Evolutionary conservation across 176 grass and related monocot genomes (phyloP).

Genomic region (Elaeis guineensis): DNA sequence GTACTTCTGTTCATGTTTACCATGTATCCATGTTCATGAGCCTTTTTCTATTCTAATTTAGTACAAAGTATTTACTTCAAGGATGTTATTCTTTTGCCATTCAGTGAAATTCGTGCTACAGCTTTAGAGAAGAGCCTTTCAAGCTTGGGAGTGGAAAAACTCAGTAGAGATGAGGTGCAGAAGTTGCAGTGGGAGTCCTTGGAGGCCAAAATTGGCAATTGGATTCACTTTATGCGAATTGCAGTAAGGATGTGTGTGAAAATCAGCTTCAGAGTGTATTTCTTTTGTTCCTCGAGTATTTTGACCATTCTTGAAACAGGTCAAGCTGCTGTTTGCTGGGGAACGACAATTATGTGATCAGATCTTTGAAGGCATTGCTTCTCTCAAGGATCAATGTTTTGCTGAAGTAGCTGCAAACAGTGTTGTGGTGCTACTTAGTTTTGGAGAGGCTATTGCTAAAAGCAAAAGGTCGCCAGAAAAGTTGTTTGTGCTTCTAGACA

Average conservation of each 20-base stretch:
- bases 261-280: constrained; percentile 9
- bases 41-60: no score
- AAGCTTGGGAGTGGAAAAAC: constrained; percentile 90
- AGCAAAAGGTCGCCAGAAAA: constrained; percentile 97
- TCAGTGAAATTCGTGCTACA: constrained; percentile 68
- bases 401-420: constrained; percentile 79
- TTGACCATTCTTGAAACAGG: constrained; percentile 41
- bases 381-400: constrained; percentile 79
- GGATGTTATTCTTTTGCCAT: no score
- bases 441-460: constrained; percentile 97
- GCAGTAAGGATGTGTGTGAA: constrained; percentile 40
- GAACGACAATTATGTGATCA: constrained; percentile 82
- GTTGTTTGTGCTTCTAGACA: constrained; percentile 86
- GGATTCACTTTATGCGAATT: constrained; percentile 98
- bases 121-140: constrained; percentile 86
- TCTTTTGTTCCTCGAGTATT: constrained; percentile 11
- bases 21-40: no score
- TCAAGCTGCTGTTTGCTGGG: constrained; percentile 88
- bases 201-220: constrained; percentile 87
- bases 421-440: constrained; percentile 73
- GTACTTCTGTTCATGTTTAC: no score
- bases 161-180: constrained; percentile 96
- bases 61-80: no score
- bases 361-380: constrained; percentile 85
- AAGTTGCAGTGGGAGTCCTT: constrained; percentile 94